These are phyloP conservation scores for Bothriochloa decipiens DNA, from an alignment of 176 grass and related monocot species.

Conservation along the genomic window DNA sequence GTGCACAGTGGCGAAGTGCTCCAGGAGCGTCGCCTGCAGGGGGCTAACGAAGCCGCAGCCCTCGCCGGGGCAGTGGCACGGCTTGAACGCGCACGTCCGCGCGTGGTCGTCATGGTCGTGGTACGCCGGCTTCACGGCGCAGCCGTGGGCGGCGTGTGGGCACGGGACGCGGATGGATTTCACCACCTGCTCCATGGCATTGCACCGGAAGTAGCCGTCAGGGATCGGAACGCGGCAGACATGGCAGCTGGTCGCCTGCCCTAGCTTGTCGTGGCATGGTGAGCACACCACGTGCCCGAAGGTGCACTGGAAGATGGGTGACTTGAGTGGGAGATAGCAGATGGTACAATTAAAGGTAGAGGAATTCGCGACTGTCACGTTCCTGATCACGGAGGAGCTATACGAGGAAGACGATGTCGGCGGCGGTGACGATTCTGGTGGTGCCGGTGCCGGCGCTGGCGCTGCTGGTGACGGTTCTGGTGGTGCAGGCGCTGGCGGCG, in stretches of 20 bases:
- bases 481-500: too few relatives aligned
- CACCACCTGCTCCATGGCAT: slow-evolving; percentile 20
- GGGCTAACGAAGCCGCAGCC: background rate
- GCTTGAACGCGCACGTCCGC: background rate
- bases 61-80: background rate
- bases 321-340: background rate
- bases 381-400: background rate
- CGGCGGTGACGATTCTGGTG: too few relatives aligned
- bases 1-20: background rate
- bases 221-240: background rate
- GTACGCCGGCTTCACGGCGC: background rate
- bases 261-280: slow-evolving; percentile 13
- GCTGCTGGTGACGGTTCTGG: too few relatives aligned
- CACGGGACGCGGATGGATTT: slow-evolving; percentile 12
- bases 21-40: background rate
- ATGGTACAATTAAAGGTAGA: background rate
- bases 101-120: background rate
- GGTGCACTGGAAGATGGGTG: slow-evolving; percentile 19
- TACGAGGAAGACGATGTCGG: too few relatives aligned
- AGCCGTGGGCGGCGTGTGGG: slow-evolving; percentile 10
- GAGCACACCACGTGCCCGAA: slow-evolving; percentile 28
- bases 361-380: background rate
- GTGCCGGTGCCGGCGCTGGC: too few relatives aligned
- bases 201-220: slow-evolving; percentile 2
- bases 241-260: background rate